These are phyloP conservation scores for Rubia occidens DNA, from an alignment of 305 asterid species.

Conservation along the genomic window DNA sequence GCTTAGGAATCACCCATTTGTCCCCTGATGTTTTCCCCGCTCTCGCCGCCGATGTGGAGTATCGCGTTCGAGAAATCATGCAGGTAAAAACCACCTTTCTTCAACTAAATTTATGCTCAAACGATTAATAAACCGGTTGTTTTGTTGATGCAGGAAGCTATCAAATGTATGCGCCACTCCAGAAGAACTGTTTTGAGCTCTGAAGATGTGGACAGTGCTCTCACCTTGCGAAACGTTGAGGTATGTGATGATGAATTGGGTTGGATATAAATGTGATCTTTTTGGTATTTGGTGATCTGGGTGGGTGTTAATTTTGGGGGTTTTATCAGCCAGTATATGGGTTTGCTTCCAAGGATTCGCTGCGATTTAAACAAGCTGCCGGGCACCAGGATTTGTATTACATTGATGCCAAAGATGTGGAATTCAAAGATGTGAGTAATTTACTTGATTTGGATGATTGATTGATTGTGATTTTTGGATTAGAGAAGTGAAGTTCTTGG, in stretches of 20 bases:
- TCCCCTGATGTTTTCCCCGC: slow-evolving; percentile 75
- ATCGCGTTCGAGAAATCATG: slow-evolving; percentile 89
- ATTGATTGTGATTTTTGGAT: neutral
- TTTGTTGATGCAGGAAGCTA: slow-evolving; percentile 59
- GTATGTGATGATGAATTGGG: slow-evolving; percentile 22
- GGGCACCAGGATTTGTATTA: slow-evolving; percentile 91
- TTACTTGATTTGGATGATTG: neutral
- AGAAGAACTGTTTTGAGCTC: slow-evolving; percentile 81
- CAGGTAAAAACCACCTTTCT: slow-evolving; percentile 41
- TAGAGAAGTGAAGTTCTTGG: neutral
- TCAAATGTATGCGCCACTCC: slow-evolving; percentile 95
- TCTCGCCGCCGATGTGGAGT: slow-evolving; percentile 90
- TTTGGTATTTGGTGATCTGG: slow-evolving; percentile 12
- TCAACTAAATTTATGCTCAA: neutral
- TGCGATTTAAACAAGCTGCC: slow-evolving; percentile 76
- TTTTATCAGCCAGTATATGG: slow-evolving; percentile 72
- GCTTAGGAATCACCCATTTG: slow-evolving; percentile 71
- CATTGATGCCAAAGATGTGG: slow-evolving; percentile 79
- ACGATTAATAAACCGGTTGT: neutral
- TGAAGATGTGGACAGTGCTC: slow-evolving; percentile 90
- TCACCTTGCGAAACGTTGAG: slow-evolving; percentile 78
- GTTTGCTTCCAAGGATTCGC: slow-evolving; percentile 79
- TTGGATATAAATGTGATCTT: too few relatives aligned
- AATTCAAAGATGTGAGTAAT: slow-evolving; percentile 72
- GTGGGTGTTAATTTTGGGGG: slow-evolving; percentile 15